Evolutionary conservation across 2,329 filamentous ascomycete genomes (phyloP), one percentile per base, ranked within the genome.

Genomic region (Fonsecaea pugnacius): DNA sequence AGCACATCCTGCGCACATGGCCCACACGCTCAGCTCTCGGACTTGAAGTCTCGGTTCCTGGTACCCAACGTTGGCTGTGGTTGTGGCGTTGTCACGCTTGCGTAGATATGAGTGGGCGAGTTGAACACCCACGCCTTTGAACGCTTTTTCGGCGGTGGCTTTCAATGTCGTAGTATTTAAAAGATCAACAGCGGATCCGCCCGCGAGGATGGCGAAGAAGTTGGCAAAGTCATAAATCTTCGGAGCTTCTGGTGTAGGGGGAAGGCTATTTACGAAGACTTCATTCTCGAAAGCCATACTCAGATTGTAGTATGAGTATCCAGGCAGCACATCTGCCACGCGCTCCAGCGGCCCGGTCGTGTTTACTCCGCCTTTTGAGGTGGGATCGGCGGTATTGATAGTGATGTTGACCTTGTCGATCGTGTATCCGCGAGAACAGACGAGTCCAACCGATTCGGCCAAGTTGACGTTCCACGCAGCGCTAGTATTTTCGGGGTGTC

Each of bases 81-180:
- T 40, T 18, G 58, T 52, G 7, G 46, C 33, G 35, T 57, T 57
- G 21, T 57, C 54, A 6, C n/a, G 21, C 14, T 57, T 36, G 21
- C 56, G 56, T 32, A 55, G 51, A 33, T 57, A 36, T 24, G 40
- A 30, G 21, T 57, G 16, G 14, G 65, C 67, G 21, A 63, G 64
- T 32, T 62, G 60, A 12, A 64, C 54, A 14, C 63, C 65, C 7
- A 67, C 58, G n/a, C 65, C 65, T 2, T 62, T 63, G 38, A 66
- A 69, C 12, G 57, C 67, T 40, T 33, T 40, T 40, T 58, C 53
- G 3, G 60, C 60, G 4, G 60, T 40, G 33, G 16, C 32, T 8
- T 14, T 52, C 60, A 62, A 35, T n/a, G 14, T 52, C 1, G 27
- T 51, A 3, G 14, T 18, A 57, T 62, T 55, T 27, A 61, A 55